Conservation (phyloP, 1,284 basidiomycete species). For the Trichosporon sp. region DNA sequence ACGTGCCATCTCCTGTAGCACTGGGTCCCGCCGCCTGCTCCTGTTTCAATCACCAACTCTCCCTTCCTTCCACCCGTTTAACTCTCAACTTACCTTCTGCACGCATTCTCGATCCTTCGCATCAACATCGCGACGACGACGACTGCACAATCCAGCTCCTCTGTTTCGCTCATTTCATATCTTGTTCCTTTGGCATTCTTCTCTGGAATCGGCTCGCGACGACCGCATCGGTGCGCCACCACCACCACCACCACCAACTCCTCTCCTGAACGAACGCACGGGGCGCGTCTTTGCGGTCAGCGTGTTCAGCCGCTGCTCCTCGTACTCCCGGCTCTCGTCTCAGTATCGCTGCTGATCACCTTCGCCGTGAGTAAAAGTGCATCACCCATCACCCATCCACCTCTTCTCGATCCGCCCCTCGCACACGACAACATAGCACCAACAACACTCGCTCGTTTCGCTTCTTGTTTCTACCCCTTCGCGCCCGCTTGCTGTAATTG, state of each 20-base stretch:
- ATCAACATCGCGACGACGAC: background rate
- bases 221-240: background rate
- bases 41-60: constrained; percentile 8
- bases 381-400: background rate
- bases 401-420: background rate
- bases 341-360: background rate
- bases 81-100: background rate
- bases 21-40: constrained; percentile 4
- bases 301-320: background rate
- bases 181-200: background rate
- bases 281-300: background rate
- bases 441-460: background rate
- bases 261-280: constrained; percentile 1
- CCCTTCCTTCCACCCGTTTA: background rate
- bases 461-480: background rate
- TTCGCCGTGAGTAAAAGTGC: background rate
- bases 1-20: background rate
- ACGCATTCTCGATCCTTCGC: background rate
- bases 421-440: background rate
- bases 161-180: background rate
- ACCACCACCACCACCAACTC: background rate
- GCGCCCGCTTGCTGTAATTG: background rate
- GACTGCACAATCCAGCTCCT: background rate
- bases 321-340: background rate
- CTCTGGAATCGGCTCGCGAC: background rate